Base-by-base conservation (phyloP, 208 protist species). In the Acanthamoeba royreba region DNA sequence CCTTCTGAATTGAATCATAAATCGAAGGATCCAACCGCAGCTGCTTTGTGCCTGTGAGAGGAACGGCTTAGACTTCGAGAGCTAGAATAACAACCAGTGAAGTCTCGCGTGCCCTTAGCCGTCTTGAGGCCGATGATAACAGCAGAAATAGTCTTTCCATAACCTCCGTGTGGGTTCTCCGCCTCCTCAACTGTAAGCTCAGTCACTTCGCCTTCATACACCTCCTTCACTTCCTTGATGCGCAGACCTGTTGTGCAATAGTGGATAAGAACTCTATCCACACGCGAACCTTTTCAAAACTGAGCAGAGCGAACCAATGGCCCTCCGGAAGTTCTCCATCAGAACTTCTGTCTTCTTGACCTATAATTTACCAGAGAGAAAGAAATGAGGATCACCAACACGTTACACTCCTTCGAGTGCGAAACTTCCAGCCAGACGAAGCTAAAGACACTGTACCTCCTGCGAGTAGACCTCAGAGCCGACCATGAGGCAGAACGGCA, bases 191-290 rank as follows among this genome's bases (percentile, higher is more conserved):
- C 98, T 8, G 98, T 99, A 52, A 99, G 97, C 96, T 99, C 99
- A 17, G 98, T 99, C 28, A 99, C 99, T 94, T 99, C 99, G 47
- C 99, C 99, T 94, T 99, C 99, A 96, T 99, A 99, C n/a, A 99
- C 99, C 93, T 99, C 99, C 96, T 99, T 99, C 92, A 98, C 99
- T 95, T 99, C 99, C 96, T 99, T 99, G 95, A 99, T 99, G 46
- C 99, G 97, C 19, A 99, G 97, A 42, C 98, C 96, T 97, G 69
- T 25, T 28, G 52, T 28, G 52, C 17, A 61, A 61, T 61, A 61
- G 52, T 28, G 52, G 22, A 61, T 61, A 61, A 61, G 52, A 61
- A 22, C 17, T 61, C 19, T n/a, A n/a, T n/a, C n/a, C n/a, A n/a
- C n/a, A n/a, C n/a, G n/a, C n/a, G n/a, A n/a, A 15, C 19, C 17